phyloP scores from a whole-genome alignment of 352 stramenopile genomes.

The Nothophytophthora sp. region DNA sequence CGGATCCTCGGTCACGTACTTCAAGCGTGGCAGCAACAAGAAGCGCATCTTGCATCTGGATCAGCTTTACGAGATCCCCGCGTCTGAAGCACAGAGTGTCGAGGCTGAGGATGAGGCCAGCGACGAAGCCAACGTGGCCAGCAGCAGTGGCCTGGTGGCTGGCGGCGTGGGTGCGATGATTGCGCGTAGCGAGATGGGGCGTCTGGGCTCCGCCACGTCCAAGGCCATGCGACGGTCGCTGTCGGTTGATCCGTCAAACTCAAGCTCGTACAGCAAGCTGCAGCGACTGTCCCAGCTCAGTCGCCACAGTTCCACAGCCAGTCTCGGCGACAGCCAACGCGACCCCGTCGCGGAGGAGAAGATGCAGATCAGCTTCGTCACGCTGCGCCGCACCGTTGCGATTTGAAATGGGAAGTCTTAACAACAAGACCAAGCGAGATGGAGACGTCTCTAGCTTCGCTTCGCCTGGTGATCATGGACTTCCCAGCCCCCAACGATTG shows the following conservation, averaged over 20 bases:
- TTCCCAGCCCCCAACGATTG: no score
- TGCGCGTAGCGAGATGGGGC: conserved; percentile 1
- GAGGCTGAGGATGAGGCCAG: conserved; percentile 5
- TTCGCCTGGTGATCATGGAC: no score
- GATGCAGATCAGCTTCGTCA: no score
- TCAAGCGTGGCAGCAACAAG: conserved; percentile 32
- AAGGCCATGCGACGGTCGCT: conserved; percentile 5
- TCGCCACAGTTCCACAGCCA: conserved; percentile 7
- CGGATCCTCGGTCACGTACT: conserved; percentile 27
- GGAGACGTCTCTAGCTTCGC: no score
- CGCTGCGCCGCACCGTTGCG: no score
- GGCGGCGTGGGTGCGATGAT: not conserved
- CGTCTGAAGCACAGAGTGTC: not conserved
- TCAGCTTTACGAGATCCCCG: conserved; percentile 29
- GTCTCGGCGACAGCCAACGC: not conserved
- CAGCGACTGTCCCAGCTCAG: conserved; percentile 9
- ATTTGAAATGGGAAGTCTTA: no score
- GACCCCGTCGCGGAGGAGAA: conserved; percentile 1
- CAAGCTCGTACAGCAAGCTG: conserved; percentile 10
- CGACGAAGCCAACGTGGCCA: conserved; percentile 1
- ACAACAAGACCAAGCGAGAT: no score
- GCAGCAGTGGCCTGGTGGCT: not conserved
- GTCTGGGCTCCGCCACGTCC: conserved; percentile 2
- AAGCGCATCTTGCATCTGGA: conserved; percentile 29
- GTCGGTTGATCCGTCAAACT: conserved; percentile 1